Conservation (phyloP, 1,284 basidiomycete species). For the Cryptococcus neoformans region DNA sequence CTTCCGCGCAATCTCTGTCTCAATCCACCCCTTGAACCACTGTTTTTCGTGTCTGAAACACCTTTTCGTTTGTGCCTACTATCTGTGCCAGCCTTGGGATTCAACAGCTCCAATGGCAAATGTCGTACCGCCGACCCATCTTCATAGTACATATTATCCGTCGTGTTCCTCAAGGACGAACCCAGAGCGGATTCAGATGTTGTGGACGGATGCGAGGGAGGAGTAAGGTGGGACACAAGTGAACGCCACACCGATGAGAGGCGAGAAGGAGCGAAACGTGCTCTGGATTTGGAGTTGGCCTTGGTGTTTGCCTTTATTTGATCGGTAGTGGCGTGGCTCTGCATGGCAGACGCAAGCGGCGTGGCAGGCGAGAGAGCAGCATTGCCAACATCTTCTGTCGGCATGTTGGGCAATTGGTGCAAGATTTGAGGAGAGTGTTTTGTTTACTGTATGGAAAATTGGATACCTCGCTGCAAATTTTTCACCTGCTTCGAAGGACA, state of each 20-base stretch:
- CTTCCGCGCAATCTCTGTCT: conserved; percentile 7
- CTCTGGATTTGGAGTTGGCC: conserved; percentile 6
- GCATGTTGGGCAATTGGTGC: background rate
- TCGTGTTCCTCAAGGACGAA: conserved; percentile 16
- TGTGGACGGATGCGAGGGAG: conserved; percentile 37
- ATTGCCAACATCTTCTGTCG: conserved; percentile 5
- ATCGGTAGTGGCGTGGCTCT: too few species aligned
- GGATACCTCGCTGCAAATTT: too few species aligned
- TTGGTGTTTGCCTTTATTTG: background rate
- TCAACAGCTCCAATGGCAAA: conserved; percentile 23
- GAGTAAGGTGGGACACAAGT: conserved; percentile 22
- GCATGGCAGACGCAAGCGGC: conserved; percentile 7
- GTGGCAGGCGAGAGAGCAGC: conserved; percentile 4
- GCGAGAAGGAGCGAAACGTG: conserved; percentile 24
- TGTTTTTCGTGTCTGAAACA: conserved; percentile 2
- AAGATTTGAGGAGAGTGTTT: too few species aligned
- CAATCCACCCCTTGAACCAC: conserved; percentile 7
- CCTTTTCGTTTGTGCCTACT: conserved; percentile 18
- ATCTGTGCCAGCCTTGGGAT: conserved; percentile 19
- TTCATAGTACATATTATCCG: conserved; percentile 19
- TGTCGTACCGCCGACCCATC: conserved; percentile 12
- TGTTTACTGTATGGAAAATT: too few species aligned
- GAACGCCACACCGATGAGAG: conserved; percentile 17
- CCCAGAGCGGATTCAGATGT: conserved; percentile 35
- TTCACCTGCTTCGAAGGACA: too few species aligned